Evolutionary conservation across 2,329 filamentous ascomycete genomes (phyloP).

Genomic region (Fusarium nisikadoi): DNA sequence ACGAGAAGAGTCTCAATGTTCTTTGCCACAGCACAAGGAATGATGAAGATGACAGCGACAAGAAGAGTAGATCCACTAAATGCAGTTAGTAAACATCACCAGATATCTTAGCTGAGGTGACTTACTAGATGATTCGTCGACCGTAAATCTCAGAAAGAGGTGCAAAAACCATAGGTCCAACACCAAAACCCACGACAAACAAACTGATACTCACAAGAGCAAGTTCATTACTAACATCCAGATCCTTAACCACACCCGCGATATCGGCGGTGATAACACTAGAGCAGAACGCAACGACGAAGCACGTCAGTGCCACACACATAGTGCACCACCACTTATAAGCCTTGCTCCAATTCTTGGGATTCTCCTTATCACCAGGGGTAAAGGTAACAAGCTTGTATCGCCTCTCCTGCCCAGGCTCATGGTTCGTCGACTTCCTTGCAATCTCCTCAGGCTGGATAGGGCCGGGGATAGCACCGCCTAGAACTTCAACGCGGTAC

Average conservation of each 20-base stretch:
- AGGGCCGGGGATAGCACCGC: slow-evolving; percentile 69
- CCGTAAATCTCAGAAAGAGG: slow-evolving; percentile 82
- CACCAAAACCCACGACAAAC: slow-evolving; percentile 84
- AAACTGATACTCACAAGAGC: slow-evolving; percentile 77
- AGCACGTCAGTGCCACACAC: slow-evolving; percentile 81
- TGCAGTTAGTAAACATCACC: not conserved
- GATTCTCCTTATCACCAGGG: slow-evolving; percentile 78
- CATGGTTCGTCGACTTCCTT: slow-evolving; percentile 25
- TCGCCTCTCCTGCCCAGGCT: slow-evolving; percentile 37
- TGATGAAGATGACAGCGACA: slow-evolving; percentile 80
- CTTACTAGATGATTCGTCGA: slow-evolving; percentile 74
- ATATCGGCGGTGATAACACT: slow-evolving; percentile 84
- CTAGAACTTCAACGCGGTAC: slow-evolving; percentile 70
- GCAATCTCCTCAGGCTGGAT: slow-evolving; percentile 42
- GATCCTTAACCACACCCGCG: slow-evolving; percentile 68
- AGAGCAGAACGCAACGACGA: slow-evolving; percentile 77
- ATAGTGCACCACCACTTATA: slow-evolving; percentile 89
- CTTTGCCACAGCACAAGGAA: slow-evolving; percentile 79
- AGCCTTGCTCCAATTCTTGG: slow-evolving; percentile 84
- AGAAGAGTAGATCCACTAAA: slow-evolving; percentile 68
- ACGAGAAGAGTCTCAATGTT: slow-evolving; percentile 82
- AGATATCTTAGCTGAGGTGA: not conserved
- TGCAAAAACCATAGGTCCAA: slow-evolving; percentile 84
- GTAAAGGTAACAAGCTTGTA: slow-evolving; percentile 73
- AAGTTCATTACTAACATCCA: slow-evolving; percentile 77